phyloP scores from a whole-genome alignment of 2,329 filamentous ascomycete genomes.

The Ophiostoma novo-ulmi region DNA sequence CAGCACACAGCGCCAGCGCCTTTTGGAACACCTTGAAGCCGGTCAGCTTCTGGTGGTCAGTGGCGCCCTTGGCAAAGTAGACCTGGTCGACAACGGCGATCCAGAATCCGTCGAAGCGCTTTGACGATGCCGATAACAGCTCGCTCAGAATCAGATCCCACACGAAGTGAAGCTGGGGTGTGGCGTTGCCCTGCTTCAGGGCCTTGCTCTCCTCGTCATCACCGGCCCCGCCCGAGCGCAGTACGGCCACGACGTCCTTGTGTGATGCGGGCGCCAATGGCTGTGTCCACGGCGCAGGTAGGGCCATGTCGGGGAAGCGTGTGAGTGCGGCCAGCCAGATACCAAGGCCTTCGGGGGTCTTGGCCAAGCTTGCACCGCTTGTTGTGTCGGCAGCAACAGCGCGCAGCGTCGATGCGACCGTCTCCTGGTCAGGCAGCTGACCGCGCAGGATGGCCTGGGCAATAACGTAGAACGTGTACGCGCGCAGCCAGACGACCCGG shows the following conservation, averaged over 20 bases:
- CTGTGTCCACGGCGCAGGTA: slow-evolving; percentile 73
- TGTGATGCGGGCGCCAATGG: slow-evolving; percentile 67
- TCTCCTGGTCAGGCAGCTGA: slow-evolving; percentile 54
- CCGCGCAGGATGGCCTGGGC: slow-evolving; percentile 58
- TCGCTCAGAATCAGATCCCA: slow-evolving; percentile 71
- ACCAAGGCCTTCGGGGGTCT: slow-evolving; percentile 82
- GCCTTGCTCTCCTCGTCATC: slow-evolving; percentile 25
- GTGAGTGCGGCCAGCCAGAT: slow-evolving; percentile 73
- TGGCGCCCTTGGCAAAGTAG: slow-evolving; percentile 75
- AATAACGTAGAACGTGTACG: slow-evolving; percentile 80
- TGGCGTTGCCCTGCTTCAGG: slow-evolving; percentile 66
- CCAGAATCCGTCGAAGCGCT: slow-evolving; percentile 27
- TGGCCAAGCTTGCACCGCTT: slow-evolving; percentile 52
- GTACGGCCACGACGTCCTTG: slow-evolving; percentile 63
- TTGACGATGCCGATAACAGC: slow-evolving; percentile 25
- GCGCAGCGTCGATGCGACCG: slow-evolving; percentile 54
- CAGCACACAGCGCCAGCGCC: slow-evolving; percentile 53
- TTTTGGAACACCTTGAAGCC: slow-evolving; percentile 84
- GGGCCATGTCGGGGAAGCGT: slow-evolving; percentile 57
- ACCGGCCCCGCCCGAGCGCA: slow-evolving; percentile 52
- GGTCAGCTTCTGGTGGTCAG: slow-evolving; percentile 84
- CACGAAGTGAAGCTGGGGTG: slow-evolving; percentile 75
- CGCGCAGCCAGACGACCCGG: slow-evolving; percentile 82
- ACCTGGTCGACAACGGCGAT: slow-evolving; percentile 69
- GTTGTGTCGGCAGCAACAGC: slow-evolving; percentile 50